Base-by-base conservation (phyloP, 441 rosid species). In the Arabidopsis hybrid region DNA sequence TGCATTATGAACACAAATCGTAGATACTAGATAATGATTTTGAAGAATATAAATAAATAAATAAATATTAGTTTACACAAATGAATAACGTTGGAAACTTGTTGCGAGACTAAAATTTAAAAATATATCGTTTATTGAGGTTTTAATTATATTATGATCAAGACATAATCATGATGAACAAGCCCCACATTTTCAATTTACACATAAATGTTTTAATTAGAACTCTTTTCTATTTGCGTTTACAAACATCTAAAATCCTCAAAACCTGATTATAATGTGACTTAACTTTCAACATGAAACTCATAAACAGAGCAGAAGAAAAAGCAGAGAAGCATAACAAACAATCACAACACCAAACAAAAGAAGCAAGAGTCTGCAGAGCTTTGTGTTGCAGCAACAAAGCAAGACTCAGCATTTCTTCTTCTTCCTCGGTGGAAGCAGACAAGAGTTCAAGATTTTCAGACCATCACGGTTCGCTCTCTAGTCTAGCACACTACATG, bases 401-500 rank as follows among this genome's bases (percentile, higher is more conserved):
- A 67, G 61, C 67, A 45, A 87, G 95, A 82, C 65, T 81, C 16
- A 87, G 95, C 55, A 85, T 84, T 43, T 89, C 96, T 18, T 90
- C 80, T 31, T 60, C 74, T 12, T 71, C 95, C 2, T 83, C 91
- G 1, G 86, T 78, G 69, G 91, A 85, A 78, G 79, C 80, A 0
- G 89, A 88, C 52, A 83, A 82, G 16, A 67, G 53, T 6, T 84
- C 81, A 71, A 6, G 51, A 68, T 49, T 78, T 42, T 72, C 92
- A 1, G 85, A 86, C 45, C 82, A 79, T 32, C 76, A 85, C 34
- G 75, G 85, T 5, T 81, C 91, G 0, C 71, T 92, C 71, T 92
- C 99, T n/a, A 92, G 90, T 85, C 71, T 95, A 18, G 65, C 95
- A 39, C 99, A 92, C 66, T 91, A 89, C 68, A 86, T 92, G 96